Evolutionary conservation across 1,284 basidiomycete species (phyloP).

Genomic region (Calocybe gambosa): DNA sequence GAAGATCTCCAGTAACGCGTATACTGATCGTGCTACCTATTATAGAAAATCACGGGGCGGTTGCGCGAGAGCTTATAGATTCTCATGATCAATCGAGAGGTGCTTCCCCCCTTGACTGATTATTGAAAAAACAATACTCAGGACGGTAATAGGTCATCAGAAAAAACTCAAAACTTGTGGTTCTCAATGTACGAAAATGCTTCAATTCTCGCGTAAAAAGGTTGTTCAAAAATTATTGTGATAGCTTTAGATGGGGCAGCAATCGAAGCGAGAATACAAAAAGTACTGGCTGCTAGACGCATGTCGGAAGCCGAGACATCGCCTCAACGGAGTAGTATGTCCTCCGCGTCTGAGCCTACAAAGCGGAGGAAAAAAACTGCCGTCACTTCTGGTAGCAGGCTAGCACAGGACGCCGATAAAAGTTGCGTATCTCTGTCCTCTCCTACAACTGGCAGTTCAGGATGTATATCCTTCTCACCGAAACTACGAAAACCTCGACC

Average conservation of each 20-base stretch:
- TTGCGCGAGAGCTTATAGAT: not conserved
- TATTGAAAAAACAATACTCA: not conserved
- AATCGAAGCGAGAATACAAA: conserved; percentile 9
- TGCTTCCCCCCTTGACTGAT: not conserved
- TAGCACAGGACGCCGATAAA: not conserved
- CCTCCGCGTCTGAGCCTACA: not conserved
- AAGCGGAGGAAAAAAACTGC: not conserved
- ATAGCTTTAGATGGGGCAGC: not conserved
- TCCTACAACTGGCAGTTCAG: not conserved
- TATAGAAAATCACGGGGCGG: not conserved
- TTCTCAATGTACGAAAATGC: not conserved
- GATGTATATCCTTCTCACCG: not conserved
- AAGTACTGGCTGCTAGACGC: conserved; percentile 15
- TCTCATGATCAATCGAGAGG: conserved; percentile 2
- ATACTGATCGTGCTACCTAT: not conserved
- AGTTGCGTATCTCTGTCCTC: not conserved
- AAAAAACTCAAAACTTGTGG: conserved; percentile 6
- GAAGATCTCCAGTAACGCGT: not conserved
- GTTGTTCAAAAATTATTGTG: conserved; percentile 4
- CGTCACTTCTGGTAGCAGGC: not conserved
- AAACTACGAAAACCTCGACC: not conserved
- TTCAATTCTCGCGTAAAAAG: not conserved
- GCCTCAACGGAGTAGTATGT: not conserved
- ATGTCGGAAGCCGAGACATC: not conserved
- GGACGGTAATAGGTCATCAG: conserved; percentile 3